Conservation (phyloP, 2,329 filamentous ascomycete species). For the Hypoxylon sp. region DNA sequence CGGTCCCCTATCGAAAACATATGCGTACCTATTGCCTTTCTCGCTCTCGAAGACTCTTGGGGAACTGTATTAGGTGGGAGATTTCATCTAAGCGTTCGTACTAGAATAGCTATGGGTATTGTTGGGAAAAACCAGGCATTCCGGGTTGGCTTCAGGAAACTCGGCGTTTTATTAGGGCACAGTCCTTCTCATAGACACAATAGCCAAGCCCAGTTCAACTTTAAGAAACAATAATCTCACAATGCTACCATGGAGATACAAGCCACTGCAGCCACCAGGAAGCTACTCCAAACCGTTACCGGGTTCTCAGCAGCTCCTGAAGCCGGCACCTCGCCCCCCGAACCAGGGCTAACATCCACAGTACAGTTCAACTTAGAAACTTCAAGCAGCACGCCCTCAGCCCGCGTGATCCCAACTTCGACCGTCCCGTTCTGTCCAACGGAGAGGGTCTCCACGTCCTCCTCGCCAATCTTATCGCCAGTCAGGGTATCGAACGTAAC, state of each 20-base stretch:
- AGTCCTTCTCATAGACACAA: not conserved
- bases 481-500: conserved; percentile 50
- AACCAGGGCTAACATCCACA: not conserved
- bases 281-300: conserved; percentile 11
- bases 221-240: not conserved
- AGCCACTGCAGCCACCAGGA: conserved; percentile 16
- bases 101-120: not conserved
- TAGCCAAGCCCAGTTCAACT: not conserved
- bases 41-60: not conserved
- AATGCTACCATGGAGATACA: conserved; percentile 2
- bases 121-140: not conserved
- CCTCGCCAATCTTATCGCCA: conserved; percentile 43
- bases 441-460: conserved; percentile 42
- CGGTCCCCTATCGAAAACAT: not conserved
- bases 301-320: conserved; percentile 14
- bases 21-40: too few species aligned
- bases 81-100: too few species aligned
- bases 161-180: not conserved
- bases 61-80: too few species aligned
- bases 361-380: conserved; percentile 18
- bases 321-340: not conserved
- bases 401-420: conserved; percentile 45
- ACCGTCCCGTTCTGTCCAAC: conserved; percentile 49
- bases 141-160: not conserved
- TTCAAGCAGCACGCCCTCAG: conserved; percentile 53